phyloP scores from a whole-genome alignment of 2,329 filamentous ascomycete genomes.

The Aureobasidium uvarum region DNA sequence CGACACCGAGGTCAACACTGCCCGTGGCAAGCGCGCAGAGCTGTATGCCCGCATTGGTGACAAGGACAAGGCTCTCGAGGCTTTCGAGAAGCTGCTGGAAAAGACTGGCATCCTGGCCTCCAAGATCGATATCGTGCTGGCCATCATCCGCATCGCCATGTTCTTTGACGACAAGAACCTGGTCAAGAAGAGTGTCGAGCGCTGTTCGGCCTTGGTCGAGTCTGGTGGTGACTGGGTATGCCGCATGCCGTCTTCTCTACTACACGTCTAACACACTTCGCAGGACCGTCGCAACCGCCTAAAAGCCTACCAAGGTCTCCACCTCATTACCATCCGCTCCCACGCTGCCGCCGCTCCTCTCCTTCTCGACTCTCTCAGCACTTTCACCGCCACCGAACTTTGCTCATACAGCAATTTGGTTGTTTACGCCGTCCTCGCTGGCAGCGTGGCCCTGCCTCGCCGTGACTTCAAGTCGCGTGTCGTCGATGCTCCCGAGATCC shows the following conservation, averaged over 20 bases:
- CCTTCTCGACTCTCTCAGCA: conserved; percentile 93
- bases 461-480: conserved; percentile 99
- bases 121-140: conserved; percentile 95
- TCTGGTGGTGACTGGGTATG: conserved; percentile 83
- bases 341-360: conserved; percentile 86
- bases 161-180: conserved; percentile 93
- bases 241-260: not conserved
- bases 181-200: conserved; percentile 91
- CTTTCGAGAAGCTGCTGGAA: conserved; percentile 90
- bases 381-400: conserved; percentile 97
- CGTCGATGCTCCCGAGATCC: conserved; percentile 96
- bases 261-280: not conserved
- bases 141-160: conserved; percentile 90
- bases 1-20: conserved; percentile 90
- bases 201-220: conserved; percentile 86
- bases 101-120: conserved; percentile 96
- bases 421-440: conserved; percentile 91
- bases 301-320: conserved; percentile 96
- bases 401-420: conserved; percentile 96
- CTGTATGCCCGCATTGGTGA: conserved; percentile 95
- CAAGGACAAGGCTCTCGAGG: conserved; percentile 93
- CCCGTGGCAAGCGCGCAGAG: conserved; percentile 90
- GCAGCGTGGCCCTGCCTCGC: conserved; percentile 89
- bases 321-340: conserved; percentile 87
- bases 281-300: conserved; percentile 87